Evolutionary conservation across 495 filamentous ascomycete species (phyloP).

Genomic region (Coniosporium apollinis): DNA sequence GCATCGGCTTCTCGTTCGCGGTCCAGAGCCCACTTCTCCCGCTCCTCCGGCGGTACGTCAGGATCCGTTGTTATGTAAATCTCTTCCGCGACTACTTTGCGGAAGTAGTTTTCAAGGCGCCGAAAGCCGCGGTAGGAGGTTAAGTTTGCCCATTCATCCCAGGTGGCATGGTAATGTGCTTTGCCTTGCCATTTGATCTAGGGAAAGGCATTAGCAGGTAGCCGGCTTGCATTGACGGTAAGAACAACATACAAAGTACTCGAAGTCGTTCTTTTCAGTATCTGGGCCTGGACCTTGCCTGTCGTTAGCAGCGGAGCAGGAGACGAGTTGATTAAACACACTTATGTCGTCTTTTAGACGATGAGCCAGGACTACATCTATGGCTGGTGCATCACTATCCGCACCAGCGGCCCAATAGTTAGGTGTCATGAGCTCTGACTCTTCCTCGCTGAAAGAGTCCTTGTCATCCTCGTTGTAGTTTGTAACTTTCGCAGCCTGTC

Average conservation of each 20-base stretch:
- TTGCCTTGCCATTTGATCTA: constrained; percentile 92
- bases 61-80: constrained; percentile 49
- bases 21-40: constrained; percentile 80
- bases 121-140: constrained; percentile 56
- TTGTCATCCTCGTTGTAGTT: constrained; percentile 74
- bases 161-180: constrained; percentile 88
- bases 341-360: constrained; percentile 52
- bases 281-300: constrained; percentile 18
- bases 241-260: constrained; percentile 46
- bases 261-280: constrained; percentile 60
- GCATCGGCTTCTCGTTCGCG: constrained; percentile 73
- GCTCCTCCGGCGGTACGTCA: constrained; percentile 66
- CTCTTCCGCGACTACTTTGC: constrained; percentile 60
- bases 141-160: constrained; percentile 64
- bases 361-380: constrained; percentile 82
- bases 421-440: constrained; percentile 30
- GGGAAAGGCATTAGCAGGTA: too few relatives aligned
- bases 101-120: constrained; percentile 84
- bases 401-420: constrained; percentile 45
- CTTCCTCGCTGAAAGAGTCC: constrained; percentile 26
- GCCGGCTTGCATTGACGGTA: not conserved
- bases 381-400: constrained; percentile 39
- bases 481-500: constrained; percentile 68
- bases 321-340: constrained; percentile 12
- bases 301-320: not conserved